Percentiles rank a stretch among this genome's conserved stretches.
phyloP scores from a whole-genome alignment of 805 yeast genomes.

The Pichia thaimueangensis region DNA sequence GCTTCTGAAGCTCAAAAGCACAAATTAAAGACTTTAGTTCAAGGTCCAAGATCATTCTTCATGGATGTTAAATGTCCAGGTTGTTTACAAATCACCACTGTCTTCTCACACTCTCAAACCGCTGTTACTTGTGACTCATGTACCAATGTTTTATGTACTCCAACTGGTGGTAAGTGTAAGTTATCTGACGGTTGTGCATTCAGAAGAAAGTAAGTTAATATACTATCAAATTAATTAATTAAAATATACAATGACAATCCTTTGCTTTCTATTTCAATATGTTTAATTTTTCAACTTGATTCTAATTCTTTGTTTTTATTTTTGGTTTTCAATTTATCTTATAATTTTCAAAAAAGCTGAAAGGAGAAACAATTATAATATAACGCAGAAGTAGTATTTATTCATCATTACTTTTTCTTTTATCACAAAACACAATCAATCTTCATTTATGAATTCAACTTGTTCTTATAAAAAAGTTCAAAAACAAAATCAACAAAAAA shows the following conservation, averaged over 20 bases:
- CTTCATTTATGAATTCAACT: too few relatives aligned
- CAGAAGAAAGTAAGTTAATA: conserved; percentile 85
- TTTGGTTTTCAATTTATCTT: too few relatives aligned
- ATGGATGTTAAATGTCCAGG: conserved; percentile 99
- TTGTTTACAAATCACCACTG: conserved; percentile 97
- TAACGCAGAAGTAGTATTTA: too few relatives aligned
- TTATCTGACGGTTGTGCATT: conserved; percentile 99
- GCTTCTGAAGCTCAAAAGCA: conserved; percentile 95
- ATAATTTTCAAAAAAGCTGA: too few relatives aligned
- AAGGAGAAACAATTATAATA: too few relatives aligned
- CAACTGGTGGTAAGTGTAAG: conserved; percentile 99
- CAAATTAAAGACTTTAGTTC: conserved; percentile 96
- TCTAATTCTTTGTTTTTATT: neutral
- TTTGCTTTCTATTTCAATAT: neutral
- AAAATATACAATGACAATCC: neutral
- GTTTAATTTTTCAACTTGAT: neutral
- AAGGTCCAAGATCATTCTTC: conserved; percentile 97
- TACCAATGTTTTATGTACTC: conserved; percentile 96
- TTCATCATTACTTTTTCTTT: too few relatives aligned
- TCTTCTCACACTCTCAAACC: conserved; percentile 99
- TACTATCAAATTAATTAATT: neutral
- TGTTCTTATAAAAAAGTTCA: neutral
- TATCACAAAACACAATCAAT: too few relatives aligned
- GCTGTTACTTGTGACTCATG: conserved; percentile 99
- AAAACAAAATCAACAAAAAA: neutral